Conservation (phyloP, 345 rosid genomes). For the Punica granatum region DNA sequence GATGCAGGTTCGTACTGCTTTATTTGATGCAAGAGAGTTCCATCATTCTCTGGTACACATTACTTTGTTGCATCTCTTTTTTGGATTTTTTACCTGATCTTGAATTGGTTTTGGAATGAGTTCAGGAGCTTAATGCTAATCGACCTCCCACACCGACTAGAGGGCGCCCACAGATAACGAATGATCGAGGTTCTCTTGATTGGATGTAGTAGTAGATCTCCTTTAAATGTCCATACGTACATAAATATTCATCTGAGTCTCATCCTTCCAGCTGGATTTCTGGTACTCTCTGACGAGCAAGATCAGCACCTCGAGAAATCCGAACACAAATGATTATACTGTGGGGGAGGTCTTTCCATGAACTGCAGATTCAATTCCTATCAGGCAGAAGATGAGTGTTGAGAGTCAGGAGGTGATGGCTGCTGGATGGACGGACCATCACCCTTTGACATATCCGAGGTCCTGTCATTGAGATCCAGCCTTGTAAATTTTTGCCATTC, state of each 20-base stretch:
- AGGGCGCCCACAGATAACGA: slow-evolving; percentile 83
- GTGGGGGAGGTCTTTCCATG: neutral
- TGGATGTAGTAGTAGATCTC: slow-evolving; percentile 54
- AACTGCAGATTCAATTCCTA: too few species aligned
- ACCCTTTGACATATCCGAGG: too few species aligned
- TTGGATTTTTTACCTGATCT: neutral
- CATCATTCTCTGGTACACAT: neutral
- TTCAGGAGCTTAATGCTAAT: slow-evolving; percentile 89
- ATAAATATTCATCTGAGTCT: neutral
- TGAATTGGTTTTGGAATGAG: slow-evolving; percentile 1
- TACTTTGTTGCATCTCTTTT: neutral
- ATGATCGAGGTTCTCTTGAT: slow-evolving; percentile 84
- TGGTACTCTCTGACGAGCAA: neutral
- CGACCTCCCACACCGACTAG: slow-evolving; percentile 95
- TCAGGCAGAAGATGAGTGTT: neutral
- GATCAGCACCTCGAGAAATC: neutral
- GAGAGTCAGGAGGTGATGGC: neutral
- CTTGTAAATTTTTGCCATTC: neutral
- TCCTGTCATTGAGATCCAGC: neutral
- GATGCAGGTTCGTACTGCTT: slow-evolving; percentile 72
- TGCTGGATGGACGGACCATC: neutral
- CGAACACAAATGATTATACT: neutral
- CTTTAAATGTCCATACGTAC: neutral
- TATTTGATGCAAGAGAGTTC: neutral
- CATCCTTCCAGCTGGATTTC: slow-evolving; percentile 2